Conservation (phyloP, 2,329 filamentous ascomycete species). For the Fusarium mangiferae region DNA sequence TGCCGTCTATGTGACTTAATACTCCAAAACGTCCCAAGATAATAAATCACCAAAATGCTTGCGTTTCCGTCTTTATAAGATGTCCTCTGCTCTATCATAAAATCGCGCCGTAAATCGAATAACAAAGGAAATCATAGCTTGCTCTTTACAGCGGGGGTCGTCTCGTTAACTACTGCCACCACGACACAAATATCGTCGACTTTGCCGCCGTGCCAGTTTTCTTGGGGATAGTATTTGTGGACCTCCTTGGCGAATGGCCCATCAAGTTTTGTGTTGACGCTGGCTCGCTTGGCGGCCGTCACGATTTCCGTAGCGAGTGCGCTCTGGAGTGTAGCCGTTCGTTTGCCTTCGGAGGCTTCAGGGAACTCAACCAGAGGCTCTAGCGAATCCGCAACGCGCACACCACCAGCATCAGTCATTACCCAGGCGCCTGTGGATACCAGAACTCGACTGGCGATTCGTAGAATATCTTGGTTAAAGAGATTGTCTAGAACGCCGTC, state of each 20-base stretch:
- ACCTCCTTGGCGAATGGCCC: conserved; percentile 97
- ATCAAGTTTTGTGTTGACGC: conserved; percentile 82
- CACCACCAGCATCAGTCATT: conserved; percentile 66
- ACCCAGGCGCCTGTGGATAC: conserved; percentile 78
- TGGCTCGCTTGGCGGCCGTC: conserved; percentile 84
- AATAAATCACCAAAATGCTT: conserved; percentile 39
- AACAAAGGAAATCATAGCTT: conserved; percentile 46
- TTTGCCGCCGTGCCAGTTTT: conserved; percentile 92
- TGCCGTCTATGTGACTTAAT: conserved; percentile 34
- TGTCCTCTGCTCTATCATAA: conserved; percentile 39
- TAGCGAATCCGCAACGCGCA: conserved; percentile 72
- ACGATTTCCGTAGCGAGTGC: conserved; percentile 83
- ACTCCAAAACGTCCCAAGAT: conserved; percentile 43
- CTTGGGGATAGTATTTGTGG: conserved; percentile 84
- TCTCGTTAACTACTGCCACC: conserved; percentile 79
- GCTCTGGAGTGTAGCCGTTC: conserved; percentile 73
- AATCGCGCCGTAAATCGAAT: conserved; percentile 31
- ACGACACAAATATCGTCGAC: conserved; percentile 95
- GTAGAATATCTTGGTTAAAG: conserved; percentile 87
- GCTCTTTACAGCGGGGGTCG: conserved; percentile 48
- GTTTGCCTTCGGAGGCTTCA: conserved; percentile 42
- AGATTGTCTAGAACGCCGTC: conserved; percentile 98
- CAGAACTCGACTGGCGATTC: conserved; percentile 83
- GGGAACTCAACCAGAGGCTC: conserved; percentile 52
- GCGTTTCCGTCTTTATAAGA: conserved; percentile 42